Base-by-base conservation (phyloP, 495 filamentous ascomycete genomes). In the Penicillium longicatenatum region DNA sequence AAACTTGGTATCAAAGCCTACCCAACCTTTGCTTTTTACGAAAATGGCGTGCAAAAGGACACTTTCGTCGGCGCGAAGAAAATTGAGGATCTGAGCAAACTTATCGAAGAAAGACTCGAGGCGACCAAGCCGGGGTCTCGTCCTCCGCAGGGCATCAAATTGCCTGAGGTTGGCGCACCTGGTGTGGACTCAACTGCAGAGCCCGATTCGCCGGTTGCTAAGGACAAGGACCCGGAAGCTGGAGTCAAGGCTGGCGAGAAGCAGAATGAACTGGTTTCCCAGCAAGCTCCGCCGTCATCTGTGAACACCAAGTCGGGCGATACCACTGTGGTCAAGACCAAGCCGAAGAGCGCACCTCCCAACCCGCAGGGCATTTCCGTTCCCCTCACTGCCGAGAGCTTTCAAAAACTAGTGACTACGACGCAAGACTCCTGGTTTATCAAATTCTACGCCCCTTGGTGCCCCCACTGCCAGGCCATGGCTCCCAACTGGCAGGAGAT, bases 391-490 rank as follows among this genome's bases (percentile, higher is more conserved):
- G 86, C 89, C 21, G 93, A 98, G 67, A 88, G 77, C 58, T 98
- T 98, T 78, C 88, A 93, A 69, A 87, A 83, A 51, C 75, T 85
- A 29, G 93, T 98, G 22, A 96, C 91, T 4, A 89, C 86, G 66
- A 90, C 92, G 0, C 85, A 89, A 44, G 92, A 98, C 45, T 88
- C 92, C 16, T 98, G 94, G 94, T 97, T 98, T 65, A 86, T 98
- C 74, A 98, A 98, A 69, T 98, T 98, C 70, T 98, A 97, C 71
- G 93, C 90, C 24, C 94, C 94, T 1, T 98, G 94, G 94, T 98
- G 94, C 70, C 84, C 84, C 55, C 94, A 98, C 71, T 98, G 94
- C 71, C 89, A 97, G 69, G 90, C 89, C 17, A 83, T 98, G 79
- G 90, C 89, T 20, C 90, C 95, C 10, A 90, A 85, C 64, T 98